These are phyloP conservation scores for Hylodesmum podocarpum DNA, from an alignment of 306 rosid species.

Conservation along the genomic window DNA sequence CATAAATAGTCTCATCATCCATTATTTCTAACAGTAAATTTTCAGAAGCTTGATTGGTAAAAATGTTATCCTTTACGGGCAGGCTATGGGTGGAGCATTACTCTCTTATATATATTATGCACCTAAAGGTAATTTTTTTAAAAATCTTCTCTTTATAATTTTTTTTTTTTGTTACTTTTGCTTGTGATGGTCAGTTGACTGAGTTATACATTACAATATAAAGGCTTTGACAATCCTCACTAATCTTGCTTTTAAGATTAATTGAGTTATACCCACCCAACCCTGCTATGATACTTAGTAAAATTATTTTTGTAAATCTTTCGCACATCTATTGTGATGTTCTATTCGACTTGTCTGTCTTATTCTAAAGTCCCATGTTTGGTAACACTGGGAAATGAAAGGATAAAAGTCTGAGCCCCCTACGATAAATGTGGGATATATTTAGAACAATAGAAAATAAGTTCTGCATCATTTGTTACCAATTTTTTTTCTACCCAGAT, in stretches of 20 bases:
- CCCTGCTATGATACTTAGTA: too few species aligned
- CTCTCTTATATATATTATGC: constrained; percentile 95
- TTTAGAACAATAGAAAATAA: neutral
- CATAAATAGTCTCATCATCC: neutral
- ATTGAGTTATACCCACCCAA: too few species aligned
- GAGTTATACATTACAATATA: constrained; percentile 26
- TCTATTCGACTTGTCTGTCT: neutral
- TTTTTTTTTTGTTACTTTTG: neutral
- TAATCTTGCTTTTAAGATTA: too few species aligned
- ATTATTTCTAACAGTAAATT: constrained; percentile 6
- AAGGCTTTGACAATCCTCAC: too few species aligned
- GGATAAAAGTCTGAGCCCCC: neutral
- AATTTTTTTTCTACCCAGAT: neutral
- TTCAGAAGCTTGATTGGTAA: constrained; percentile 29
- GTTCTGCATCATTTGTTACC: neutral
- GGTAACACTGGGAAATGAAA: too few species aligned
- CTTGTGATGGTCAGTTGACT: constrained; percentile 24
- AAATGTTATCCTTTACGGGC: constrained; percentile 56
- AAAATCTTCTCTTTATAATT: neutral
- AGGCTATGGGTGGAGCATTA: constrained; percentile 88
- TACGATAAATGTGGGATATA: neutral
- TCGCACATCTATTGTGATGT: neutral
- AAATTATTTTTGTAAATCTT: too few species aligned
- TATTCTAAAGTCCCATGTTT: neutral
- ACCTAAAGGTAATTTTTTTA: constrained; percentile 67